These are phyloP conservation scores for Aspergillus eucalypticola DNA, from an alignment of 2,329 filamentous ascomycete genomes.

Conservation along the genomic window DNA sequence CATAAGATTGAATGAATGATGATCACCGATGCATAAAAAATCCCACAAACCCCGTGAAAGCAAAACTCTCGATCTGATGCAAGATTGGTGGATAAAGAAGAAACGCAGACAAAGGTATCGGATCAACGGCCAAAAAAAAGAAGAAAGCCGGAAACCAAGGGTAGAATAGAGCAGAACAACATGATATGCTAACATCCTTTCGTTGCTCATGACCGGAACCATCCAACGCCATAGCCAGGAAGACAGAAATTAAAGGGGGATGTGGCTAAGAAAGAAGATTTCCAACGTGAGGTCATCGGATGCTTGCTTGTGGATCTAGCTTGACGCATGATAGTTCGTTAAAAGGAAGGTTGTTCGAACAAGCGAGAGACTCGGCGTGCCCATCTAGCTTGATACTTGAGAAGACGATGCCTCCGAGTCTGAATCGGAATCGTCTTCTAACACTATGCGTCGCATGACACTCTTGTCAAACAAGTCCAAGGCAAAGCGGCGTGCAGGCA, in stretches of 20 bases:
- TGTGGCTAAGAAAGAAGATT: not conserved
- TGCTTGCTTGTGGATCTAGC: not conserved
- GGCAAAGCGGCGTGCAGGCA: conserved; percentile 84
- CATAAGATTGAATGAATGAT: not conserved
- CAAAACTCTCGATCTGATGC: not conserved
- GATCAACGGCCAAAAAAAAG: not conserved
- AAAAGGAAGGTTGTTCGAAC: not conserved
- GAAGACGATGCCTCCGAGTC: conserved; percentile 37
- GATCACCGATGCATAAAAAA: not conserved
- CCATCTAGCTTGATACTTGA: conserved; percentile 21
- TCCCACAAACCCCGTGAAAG: not conserved
- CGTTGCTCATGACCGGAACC: conserved; percentile 18
- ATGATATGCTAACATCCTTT: conserved; percentile 18
- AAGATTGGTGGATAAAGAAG: not conserved
- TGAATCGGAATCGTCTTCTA: conserved; percentile 64
- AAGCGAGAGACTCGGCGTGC: not conserved
- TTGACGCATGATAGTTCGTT: conserved; percentile 1
- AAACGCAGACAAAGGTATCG: not conserved
- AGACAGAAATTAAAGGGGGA: not conserved
- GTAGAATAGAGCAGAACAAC: conserved; percentile 12
- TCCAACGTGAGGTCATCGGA: not conserved
- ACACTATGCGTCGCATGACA: conserved; percentile 80
- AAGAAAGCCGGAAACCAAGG: not conserved
- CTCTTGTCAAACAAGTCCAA: conserved; percentile 93
- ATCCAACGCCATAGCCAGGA: conserved; percentile 17